Base-by-base conservation (phyloP, 1,284 basidiomycete genomes). In the Ceratobasidium sp. region DNA sequence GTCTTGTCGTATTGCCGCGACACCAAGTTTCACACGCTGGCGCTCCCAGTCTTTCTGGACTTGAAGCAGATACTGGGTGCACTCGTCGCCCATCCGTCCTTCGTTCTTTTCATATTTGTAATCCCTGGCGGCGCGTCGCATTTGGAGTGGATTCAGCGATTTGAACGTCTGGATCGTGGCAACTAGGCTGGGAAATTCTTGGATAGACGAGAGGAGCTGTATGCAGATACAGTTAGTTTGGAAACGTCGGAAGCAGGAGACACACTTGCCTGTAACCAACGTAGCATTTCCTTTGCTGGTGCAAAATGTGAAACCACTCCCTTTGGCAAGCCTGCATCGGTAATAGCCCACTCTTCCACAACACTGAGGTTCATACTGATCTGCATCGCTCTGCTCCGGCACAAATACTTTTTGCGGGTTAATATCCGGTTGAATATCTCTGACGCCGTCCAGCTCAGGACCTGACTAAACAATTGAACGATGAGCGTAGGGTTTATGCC, bases 31-130 rank as follows among this genome's bases (percentile, higher is more conserved):
- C 46, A 97, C 90, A 38, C 95, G 88, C 83, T 94, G 92, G 78
- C 94, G 87, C 85, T 98, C 96, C 97, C 97, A 99, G 83, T 99
- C 97, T 82, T 95, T 95, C 84, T 98, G 96, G 14, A 98, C 86
- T 82, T 98, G 96, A 3, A 91, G 93, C 35, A 99, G 89, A 83
- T 99, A 99, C 85, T 98, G 95, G 65, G 90, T 86, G 82, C 97
- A 99, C 83, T 99, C 97, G 33, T 98, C 96, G 6, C 92, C 93
- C 95, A 99, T 98, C 79, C 90, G 89, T 1, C 90, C 88, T 85
- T 99, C 97, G 82, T 94, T 94, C 68, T 98, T 93, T 86, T 99
- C 97, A 83, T 95, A 99, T 81, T 94, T 93, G 86, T 99, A 99
- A 82, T 99, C 97, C 67, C 93, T 90, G 30, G 97, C 93, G 38